Percentiles rank a stretch among this genome's conserved stretches.
Evolutionary conservation across 2,329 filamentous ascomycete species (phyloP).

Genomic region (Coleophoma crateriformis): DNA sequence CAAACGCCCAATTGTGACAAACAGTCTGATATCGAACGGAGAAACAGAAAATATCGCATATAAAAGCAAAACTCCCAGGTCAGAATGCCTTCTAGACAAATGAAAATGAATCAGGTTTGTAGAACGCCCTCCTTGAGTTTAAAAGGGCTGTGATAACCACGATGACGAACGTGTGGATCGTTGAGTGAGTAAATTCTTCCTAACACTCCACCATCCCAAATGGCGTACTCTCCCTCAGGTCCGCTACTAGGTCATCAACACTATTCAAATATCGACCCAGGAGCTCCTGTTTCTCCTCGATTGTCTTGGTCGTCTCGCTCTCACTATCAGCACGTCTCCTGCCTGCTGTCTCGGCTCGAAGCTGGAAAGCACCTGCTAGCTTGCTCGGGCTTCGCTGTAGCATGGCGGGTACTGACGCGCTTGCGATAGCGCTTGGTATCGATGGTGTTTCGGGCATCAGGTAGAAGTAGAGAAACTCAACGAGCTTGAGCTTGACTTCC

Average conservation of each 20-base stretch:
- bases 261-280: constrained; percentile 59
- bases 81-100: too few relatives aligned
- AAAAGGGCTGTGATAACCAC: too few relatives aligned
- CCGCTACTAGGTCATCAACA: constrained; percentile 58
- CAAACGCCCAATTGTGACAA: background rate
- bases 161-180: too few relatives aligned
- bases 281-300: constrained; percentile 62
- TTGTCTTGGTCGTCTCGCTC: constrained; percentile 42
- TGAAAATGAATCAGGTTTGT: too few relatives aligned
- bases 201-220: constrained; percentile 57
- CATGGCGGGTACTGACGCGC: constrained; percentile 42
- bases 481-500: constrained; percentile 90
- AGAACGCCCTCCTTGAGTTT: too few relatives aligned
- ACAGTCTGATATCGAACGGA: background rate
- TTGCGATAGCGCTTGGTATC: constrained; percentile 42
- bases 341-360: constrained; percentile 25
- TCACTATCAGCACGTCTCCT: constrained; percentile 27
- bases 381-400: constrained; percentile 66
- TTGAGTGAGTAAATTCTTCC: too few relatives aligned
- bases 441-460: constrained; percentile 83
- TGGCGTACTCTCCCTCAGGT: constrained; percentile 71
- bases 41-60: constrained; percentile 11
- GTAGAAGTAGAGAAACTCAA: constrained; percentile 98
- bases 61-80: background rate
- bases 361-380: constrained; percentile 50